Evolutionary conservation across 306 rosid genomes (phyloP).

Genomic region (Glycine latifolia): DNA sequence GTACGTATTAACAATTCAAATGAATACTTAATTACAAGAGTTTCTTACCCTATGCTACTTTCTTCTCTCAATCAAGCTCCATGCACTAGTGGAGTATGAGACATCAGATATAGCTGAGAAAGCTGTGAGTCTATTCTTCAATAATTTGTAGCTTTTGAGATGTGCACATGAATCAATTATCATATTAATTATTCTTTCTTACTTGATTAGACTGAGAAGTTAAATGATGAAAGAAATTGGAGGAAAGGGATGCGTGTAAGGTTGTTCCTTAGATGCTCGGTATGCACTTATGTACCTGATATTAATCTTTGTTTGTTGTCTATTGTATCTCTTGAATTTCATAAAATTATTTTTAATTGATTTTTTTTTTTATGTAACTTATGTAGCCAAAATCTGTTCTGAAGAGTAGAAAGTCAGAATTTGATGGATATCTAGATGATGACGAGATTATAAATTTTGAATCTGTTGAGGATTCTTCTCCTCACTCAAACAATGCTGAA

Average conservation of each 20-base stretch:
- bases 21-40: neutral
- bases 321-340: conserved; percentile 20
- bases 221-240: conserved; percentile 96
- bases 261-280: conserved; percentile 80
- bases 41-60: conserved; percentile 35
- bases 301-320: conserved; percentile 1
- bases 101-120: conserved; percentile 71
- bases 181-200: conserved; percentile 1
- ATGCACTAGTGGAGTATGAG: conserved; percentile 92
- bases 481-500: conserved; percentile 57
- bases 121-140: conserved; percentile 69
- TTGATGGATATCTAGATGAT: conserved; percentile 75
- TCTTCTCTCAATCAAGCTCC: conserved; percentile 70
- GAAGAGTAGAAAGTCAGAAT: conserved; percentile 78
- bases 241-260: conserved; percentile 97
- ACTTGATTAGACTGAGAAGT: conserved; percentile 70
- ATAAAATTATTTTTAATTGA: neutral
- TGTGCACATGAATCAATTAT: conserved; percentile 13
- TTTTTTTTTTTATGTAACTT: neutral
- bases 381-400: conserved; percentile 89
- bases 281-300: conserved; percentile 53
- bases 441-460: conserved; percentile 64
- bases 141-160: conserved; percentile 5
- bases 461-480: conserved; percentile 58
- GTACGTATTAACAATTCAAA: conserved; percentile 5